phyloP scores from a whole-genome alignment of 164 flowering plant genomes.

The Piper betle region DNA sequence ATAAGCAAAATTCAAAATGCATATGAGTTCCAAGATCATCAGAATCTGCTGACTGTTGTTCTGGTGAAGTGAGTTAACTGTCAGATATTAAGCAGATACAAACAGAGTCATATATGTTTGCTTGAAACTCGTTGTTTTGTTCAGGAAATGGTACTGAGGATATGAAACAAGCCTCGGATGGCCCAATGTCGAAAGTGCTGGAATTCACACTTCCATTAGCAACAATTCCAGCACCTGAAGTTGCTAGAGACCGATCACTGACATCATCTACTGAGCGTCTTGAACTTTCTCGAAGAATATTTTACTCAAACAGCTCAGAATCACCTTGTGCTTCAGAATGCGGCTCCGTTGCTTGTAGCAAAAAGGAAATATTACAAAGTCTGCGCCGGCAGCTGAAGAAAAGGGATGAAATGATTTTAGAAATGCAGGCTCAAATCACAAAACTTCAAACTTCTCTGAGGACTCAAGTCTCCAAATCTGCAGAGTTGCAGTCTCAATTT shows the following conservation, averaged over 20 bases:
- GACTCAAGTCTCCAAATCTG: conserved; percentile 38
- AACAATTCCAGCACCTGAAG: conserved; percentile 34
- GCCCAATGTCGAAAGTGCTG: conserved; percentile 32
- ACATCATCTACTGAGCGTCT: conserved; percentile 70
- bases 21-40: neutral
- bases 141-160: conserved; percentile 27
- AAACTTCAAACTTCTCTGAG: conserved; percentile 50
- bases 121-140: conserved; percentile 7
- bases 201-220: conserved; percentile 53
- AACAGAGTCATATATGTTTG: neutral
- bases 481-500: conserved; percentile 61
- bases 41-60: neutral
- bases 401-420: conserved; percentile 90
- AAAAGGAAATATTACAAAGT: conserved; percentile 83
- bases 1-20: neutral
- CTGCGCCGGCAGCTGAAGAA: conserved; percentile 81
- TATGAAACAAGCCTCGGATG: conserved; percentile 25
- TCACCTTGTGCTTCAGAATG: conserved; percentile 89
- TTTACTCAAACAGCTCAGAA: conserved; percentile 73
- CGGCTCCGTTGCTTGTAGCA: conserved; percentile 79
- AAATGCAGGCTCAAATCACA: conserved; percentile 88
- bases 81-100: neutral
- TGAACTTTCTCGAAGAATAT: conserved; percentile 68
- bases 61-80: neutral
- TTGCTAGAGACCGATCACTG: conserved; percentile 55